Evolutionary conservation across 2,329 filamentous ascomycete species (phyloP).

Genomic region (Aureobasidium sp.): DNA sequence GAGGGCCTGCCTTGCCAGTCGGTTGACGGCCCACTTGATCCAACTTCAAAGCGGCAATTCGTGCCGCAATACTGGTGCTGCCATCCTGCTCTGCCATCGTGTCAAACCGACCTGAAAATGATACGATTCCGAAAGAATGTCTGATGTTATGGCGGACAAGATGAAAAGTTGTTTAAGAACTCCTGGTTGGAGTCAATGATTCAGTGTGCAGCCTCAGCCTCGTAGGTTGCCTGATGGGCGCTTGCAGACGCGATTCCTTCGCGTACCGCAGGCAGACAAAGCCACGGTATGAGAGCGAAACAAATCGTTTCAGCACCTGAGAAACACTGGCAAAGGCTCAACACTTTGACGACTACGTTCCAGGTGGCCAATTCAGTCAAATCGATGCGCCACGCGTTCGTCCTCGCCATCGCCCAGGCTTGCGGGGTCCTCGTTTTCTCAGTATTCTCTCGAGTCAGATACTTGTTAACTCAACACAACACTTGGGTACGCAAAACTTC

Average conservation of each 20-base stretch:
- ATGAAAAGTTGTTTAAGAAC: not conserved
- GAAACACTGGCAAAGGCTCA: not conserved
- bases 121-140: not conserved
- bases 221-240: slow-evolving; percentile 8
- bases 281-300: not conserved
- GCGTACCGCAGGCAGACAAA: not conserved
- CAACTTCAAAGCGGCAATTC: slow-evolving; percentile 41
- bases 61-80: slow-evolving; percentile 32
- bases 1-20: slow-evolving; percentile 23
- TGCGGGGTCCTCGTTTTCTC: not conserved
- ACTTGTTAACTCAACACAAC: not conserved
- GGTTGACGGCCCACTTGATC: slow-evolving; percentile 34
- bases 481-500: not conserved
- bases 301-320: not conserved
- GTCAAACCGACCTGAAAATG: not conserved
- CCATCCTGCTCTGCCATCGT: slow-evolving; percentile 14
- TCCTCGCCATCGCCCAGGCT: not conserved
- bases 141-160: not conserved
- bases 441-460: not conserved
- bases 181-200: not conserved
- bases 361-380: not conserved
- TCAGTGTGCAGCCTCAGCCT: slow-evolving; percentile 2
- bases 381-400: not conserved
- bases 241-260: slow-evolving; percentile 1
- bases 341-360: not conserved